Conservation (phyloP, 306 rosid species). For the Aeschynomene evenia region DNA sequence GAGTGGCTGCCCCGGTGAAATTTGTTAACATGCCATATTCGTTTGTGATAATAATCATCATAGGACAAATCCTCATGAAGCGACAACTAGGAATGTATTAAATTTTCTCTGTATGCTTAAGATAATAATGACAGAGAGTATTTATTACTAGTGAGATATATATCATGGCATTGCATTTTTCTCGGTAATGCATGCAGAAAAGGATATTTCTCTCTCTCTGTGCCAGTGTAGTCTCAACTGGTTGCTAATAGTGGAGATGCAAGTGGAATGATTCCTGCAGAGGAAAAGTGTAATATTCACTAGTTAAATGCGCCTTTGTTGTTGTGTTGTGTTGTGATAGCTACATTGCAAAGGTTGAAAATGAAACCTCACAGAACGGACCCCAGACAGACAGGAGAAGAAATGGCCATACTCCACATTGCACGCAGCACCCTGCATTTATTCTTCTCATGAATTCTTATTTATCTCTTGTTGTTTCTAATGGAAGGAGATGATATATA, state of each 20-base stretch:
- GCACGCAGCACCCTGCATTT: neutral
- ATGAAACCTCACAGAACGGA: neutral
- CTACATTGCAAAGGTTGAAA: conserved; percentile 22
- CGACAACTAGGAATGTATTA: conserved; percentile 25
- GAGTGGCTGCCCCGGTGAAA: conserved; percentile 11
- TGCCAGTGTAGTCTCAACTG: neutral
- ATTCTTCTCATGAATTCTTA: conserved; percentile 8
- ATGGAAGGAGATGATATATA: neutral
- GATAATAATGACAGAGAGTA: too few relatives aligned
- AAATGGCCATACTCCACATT: neutral
- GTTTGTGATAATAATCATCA: neutral
- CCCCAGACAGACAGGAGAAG: neutral
- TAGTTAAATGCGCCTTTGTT: neutral
- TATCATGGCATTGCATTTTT: neutral
- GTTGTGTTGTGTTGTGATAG: neutral
- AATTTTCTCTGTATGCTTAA: too few relatives aligned
- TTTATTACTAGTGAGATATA: neutral
- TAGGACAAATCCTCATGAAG: conserved; percentile 18
- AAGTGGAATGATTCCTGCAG: conserved; percentile 7
- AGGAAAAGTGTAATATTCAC: conserved; percentile 9
- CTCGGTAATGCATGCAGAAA: neutral
- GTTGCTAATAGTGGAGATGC: neutral
- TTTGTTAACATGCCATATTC: neutral
- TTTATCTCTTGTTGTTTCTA: neutral
- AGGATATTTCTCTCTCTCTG: neutral